Evolutionary conservation across 495 filamentous ascomycete genomes (phyloP), one percentile per base, ranked within the genome.

Genomic region (Chaetomium fimeti): DNA sequence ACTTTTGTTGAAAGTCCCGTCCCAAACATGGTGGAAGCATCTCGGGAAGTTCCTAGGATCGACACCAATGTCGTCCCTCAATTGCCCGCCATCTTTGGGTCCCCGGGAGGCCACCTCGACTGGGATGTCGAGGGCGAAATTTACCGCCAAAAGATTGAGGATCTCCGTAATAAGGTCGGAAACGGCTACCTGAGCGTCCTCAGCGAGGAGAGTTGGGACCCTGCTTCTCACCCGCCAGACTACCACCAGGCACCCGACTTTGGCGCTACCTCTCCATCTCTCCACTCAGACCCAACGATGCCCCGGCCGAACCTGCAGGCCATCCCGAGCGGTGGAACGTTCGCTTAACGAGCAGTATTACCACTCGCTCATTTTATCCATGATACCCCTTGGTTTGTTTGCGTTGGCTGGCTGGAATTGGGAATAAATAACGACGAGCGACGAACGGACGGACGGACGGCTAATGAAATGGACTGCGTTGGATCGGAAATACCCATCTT

Each of bases 161-260:
- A 89, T 15, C 77, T 97, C 20, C 88, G 90, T 48, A 88, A 87
- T 67, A 91, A 96, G 64, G 86, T 95, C 57, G 90, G 91, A 42
- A 89, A 85, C 65, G 87, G 86, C 55, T 98, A 95, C 84, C 82
- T 97, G 36, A 91, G 86, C 64, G 89, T 91, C 6, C 81, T 98
- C 52, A 88, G 87, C 62, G 94, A 96, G 66, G 89, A 91, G 70
- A 80, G 82, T n/a, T 84, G 83, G 82, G 80, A 84, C 67, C 57
- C 74, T 11, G 59, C 70, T 2, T 70, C 74, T 45, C 73, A 74
- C 42, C 71, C 74, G 22, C 58, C 74, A 18, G 70, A 74, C 7
- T 79, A 76, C 48, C 69, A 69, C 49, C 55, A 72, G 1, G 18
- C 42, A 0, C 13, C 45, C 32, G 77, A 81, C 57, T 83, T 79